Percentiles rank a stretch among this genome's conserved stretches.
Conservation (phyloP, 768 basidiomycete genomes). For the Sarcodon aspratus region DNA sequence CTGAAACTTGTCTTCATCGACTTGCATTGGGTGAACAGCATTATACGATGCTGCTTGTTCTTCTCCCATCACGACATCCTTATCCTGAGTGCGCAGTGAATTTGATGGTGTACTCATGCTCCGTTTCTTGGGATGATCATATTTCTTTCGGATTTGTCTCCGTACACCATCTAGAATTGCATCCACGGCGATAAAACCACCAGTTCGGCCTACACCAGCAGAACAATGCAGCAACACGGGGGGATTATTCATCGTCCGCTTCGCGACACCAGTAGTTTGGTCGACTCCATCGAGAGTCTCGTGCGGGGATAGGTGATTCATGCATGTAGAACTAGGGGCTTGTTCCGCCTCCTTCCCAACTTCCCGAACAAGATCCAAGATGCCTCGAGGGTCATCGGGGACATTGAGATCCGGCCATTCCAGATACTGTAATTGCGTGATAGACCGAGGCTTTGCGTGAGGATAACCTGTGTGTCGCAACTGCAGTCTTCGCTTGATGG, state of each 20-base stretch:
- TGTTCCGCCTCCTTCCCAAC: slow-evolving; percentile 33
- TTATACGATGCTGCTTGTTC: neutral
- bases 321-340: slow-evolving; percentile 6
- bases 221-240: slow-evolving; percentile 84
- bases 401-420: slow-evolving; percentile 98
- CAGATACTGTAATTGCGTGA: slow-evolving; percentile 86
- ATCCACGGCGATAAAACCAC: slow-evolving; percentile 86
- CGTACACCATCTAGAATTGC: slow-evolving; percentile 70
- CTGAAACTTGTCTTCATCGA: no score
- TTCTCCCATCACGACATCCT: no score
- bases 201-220: slow-evolving; percentile 91
- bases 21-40: neutral
- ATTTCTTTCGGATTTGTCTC: slow-evolving; percentile 36
- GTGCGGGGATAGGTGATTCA: slow-evolving; percentile 3
- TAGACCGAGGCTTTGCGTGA: slow-evolving; percentile 42
- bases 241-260: slow-evolving; percentile 37
- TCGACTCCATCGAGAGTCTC: slow-evolving; percentile 29
- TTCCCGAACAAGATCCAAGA: slow-evolving; percentile 63
- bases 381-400: slow-evolving; percentile 67
- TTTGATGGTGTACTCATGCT: neutral
- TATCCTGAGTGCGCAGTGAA: no score
- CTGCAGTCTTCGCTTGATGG: slow-evolving; percentile 55
- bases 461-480: slow-evolving; percentile 56
- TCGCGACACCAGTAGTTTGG: slow-evolving; percentile 40
- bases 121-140: slow-evolving; percentile 11